phyloP scores from a whole-genome alignment of 1,284 basidiomycete species.

The Cryptococcus sp. region DNA sequence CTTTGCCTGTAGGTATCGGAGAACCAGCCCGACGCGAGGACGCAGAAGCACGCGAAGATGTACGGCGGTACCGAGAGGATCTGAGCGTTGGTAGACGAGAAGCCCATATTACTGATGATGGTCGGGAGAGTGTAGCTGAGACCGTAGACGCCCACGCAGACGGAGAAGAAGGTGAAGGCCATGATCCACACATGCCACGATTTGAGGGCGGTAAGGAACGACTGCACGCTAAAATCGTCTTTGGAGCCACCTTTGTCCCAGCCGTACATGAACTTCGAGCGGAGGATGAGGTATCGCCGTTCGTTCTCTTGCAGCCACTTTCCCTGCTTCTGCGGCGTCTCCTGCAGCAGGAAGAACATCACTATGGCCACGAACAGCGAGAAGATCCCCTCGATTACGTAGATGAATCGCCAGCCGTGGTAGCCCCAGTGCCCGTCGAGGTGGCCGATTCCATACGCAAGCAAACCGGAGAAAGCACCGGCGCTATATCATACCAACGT shows the following conservation, averaged over 20 bases:
- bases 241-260: conserved; percentile 9
- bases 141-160: conserved; percentile 61
- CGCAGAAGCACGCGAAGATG: conserved; percentile 34
- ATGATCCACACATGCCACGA: conserved; percentile 31
- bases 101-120: conserved; percentile 56
- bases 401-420: conserved; percentile 38
- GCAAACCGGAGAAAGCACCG: conserved; percentile 36
- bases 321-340: conserved; percentile 16
- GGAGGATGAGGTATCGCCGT: conserved; percentile 23
- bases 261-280: conserved; percentile 27
- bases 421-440: conserved; percentile 31
- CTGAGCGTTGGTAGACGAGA: conserved; percentile 69
- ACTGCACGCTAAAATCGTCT: conserved; percentile 15
- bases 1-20: conserved; percentile 5
- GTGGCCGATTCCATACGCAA: conserved; percentile 40
- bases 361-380: conserved; percentile 21
- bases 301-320: conserved; percentile 26
- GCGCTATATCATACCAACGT: too few relatives aligned
- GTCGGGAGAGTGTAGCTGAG: conserved; percentile 61
- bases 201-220: conserved; percentile 12
- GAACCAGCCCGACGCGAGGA: conserved; percentile 23
- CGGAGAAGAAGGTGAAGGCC: conserved; percentile 41
- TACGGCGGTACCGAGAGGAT: conserved; percentile 59
- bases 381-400: conserved; percentile 27
- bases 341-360: conserved; percentile 22